Evolutionary conservation across 768 basidiomycete species (phyloP), one percentile per base, ranked within the genome.

Genomic region (Amanita pallidorosea): DNA sequence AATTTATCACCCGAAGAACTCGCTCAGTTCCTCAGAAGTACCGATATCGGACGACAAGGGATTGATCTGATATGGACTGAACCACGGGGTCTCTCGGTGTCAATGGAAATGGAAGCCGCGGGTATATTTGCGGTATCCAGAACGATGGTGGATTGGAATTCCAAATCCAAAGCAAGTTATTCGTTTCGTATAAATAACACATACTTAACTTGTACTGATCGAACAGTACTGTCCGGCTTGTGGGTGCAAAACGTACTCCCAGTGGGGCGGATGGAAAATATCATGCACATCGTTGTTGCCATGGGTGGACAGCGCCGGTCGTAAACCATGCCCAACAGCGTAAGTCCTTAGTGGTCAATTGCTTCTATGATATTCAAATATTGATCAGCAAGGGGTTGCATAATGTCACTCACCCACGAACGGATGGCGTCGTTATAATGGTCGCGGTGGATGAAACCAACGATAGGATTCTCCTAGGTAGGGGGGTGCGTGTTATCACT

Each of bases 231-330:
- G 95, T 61, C 77, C 94, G 0, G 83, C 79, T 0, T 98, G 95
- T 63, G 92, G 93, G 3, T 77, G 83, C 0, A 75, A 76, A 2
- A 78, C 82, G 0, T 88, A 89, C 59, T 87, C 90, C 0, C 71
- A 89, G 57, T 97, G 95, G 95, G 92, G 81, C 3, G 95, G 95
- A 0, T 99, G 93, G 94, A 99, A 99, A 66, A 67, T 93, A 1
- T 75, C 78, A 4, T 99, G 95, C 64, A 70, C 76, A 5, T 76
- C 86, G 0, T 63, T 88, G 23, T 64, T 90, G 17, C 87, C 88
- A 5, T 89, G 88, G 85, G 72, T 76, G 5, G 74, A 84, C 54
- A 81, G 81, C 49, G 66, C 67, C 36, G 77, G 73, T 37, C 73
- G 69, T 57, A 79, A 77, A 58, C 81, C 82, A 4, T 91, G 89